phyloP scores from a whole-genome alignment of 441 rosid genomes.

The Jatropha multifida region DNA sequence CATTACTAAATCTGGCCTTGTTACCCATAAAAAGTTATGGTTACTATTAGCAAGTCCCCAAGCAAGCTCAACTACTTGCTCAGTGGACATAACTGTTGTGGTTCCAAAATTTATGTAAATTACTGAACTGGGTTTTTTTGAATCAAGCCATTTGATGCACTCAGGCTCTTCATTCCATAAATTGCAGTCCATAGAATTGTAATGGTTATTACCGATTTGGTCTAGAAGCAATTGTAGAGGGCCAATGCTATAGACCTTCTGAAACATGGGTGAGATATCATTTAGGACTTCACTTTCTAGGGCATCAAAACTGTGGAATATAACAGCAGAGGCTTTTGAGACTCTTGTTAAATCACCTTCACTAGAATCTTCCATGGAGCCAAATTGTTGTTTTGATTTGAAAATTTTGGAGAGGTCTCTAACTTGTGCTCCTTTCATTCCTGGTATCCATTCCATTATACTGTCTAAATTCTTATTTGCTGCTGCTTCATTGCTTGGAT shows the following conservation, averaged over 20 bases:
- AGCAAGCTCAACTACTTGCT: constrained; percentile 47
- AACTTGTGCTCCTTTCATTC: constrained; percentile 17
- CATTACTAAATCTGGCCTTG: constrained; percentile 41
- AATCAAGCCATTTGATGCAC: constrained; percentile 47
- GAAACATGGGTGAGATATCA: background rate
- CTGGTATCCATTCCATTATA: constrained; percentile 26
- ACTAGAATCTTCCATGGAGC: constrained; percentile 2
- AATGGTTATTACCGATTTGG: constrained; percentile 18
- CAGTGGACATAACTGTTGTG: constrained; percentile 36
- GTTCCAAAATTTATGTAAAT: constrained; percentile 54
- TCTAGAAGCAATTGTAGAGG: constrained; percentile 33
- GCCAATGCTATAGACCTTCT: constrained; percentile 36
- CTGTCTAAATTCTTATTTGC: constrained; percentile 7
- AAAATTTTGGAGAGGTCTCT: constrained; percentile 10
- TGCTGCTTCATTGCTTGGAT: constrained; percentile 4
- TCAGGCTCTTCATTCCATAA: constrained; percentile 49
- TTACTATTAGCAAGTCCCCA: constrained; percentile 53
- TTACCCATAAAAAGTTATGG: constrained; percentile 48
- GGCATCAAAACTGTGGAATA: constrained; percentile 18
- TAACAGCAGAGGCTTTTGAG: constrained; percentile 19
- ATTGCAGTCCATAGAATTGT: constrained; percentile 31
- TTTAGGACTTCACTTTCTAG: constrained; percentile 13
- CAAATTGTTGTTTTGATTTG: background rate
- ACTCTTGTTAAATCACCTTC: constrained; percentile 8
- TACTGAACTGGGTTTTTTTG: constrained; percentile 41